phyloP scores from a whole-genome alignment of 495 filamentous ascomycete genomes.

The Trichoderma asperelloides region DNA sequence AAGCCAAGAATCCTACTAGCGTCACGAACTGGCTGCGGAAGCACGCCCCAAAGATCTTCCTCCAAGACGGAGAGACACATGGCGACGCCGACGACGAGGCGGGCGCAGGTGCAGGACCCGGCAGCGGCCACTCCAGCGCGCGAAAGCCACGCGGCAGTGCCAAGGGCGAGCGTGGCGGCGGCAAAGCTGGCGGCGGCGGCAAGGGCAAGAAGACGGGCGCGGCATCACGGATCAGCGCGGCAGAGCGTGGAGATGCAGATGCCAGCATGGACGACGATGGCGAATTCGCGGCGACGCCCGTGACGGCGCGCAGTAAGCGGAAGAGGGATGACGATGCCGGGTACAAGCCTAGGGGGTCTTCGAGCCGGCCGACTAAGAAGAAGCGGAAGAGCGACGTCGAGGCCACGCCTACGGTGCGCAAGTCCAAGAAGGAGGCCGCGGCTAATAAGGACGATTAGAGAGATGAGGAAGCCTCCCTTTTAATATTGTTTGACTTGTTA shows the following conservation, averaged over 20 bases:
- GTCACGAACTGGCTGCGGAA: constrained; percentile 87
- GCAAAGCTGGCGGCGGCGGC: neutral
- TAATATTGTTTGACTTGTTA: neutral
- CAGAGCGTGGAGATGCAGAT: constrained; percentile 3
- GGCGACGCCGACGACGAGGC: constrained; percentile 28
- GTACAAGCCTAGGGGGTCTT: constrained; percentile 59
- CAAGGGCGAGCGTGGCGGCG: constrained; percentile 17
- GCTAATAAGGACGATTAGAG: neutral
- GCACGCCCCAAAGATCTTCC: constrained; percentile 73
- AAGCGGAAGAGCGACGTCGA: constrained; percentile 44
- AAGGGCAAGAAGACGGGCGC: constrained; percentile 33
- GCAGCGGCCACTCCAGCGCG: constrained; percentile 23
- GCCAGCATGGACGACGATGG: constrained; percentile 47
- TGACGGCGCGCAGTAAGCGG: constrained; percentile 30
- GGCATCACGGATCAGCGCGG: constrained; percentile 25
- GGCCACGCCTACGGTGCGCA: constrained; percentile 19
- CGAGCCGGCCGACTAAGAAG: constrained; percentile 52
- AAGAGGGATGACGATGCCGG: constrained; percentile 62
- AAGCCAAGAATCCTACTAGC: constrained; percentile 66
- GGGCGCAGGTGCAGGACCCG: constrained; percentile 28
- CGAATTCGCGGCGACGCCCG: constrained; percentile 29
- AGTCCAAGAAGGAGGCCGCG: constrained; percentile 21
- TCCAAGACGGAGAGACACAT: constrained; percentile 64
- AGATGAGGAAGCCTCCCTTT: neutral
- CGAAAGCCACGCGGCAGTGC: constrained; percentile 17